Conservation (phyloP, 2,329 filamentous ascomycete genomes). For the Fusarium globosum region DNA sequence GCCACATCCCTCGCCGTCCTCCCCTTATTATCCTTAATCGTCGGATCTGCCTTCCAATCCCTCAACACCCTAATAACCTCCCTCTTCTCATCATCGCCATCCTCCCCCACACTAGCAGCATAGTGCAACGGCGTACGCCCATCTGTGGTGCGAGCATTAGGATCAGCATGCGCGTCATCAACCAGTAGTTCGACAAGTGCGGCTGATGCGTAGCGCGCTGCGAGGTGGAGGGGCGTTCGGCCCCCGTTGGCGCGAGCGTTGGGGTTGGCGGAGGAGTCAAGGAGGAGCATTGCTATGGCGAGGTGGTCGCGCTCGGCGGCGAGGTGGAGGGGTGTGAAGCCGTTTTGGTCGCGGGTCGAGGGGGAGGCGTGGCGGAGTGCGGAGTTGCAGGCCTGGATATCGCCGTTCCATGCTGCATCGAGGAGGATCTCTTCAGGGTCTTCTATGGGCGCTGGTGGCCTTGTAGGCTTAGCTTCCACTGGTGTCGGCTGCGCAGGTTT, state of each 20-base stretch:
- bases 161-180: slow-evolving; percentile 46
- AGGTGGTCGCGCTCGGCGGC: slow-evolving; percentile 48
- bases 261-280: slow-evolving; percentile 44
- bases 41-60: slow-evolving; percentile 47
- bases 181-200: slow-evolving; percentile 49
- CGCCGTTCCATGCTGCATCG: slow-evolving; percentile 50
- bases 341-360: slow-evolving; percentile 44
- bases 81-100: slow-evolving; percentile 47
- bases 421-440: slow-evolving; percentile 42
- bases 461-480: not conserved
- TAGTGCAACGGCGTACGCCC: slow-evolving; percentile 50
- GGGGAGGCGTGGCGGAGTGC: slow-evolving; percentile 42
- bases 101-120: slow-evolving; percentile 46
- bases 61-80: slow-evolving; percentile 47
- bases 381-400: slow-evolving; percentile 41
- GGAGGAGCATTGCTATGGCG: slow-evolving; percentile 49
- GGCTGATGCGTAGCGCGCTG: slow-evolving; percentile 45
- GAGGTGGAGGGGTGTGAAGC: slow-evolving; percentile 48
- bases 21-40: slow-evolving; percentile 41
- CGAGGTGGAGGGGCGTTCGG: slow-evolving; percentile 48
- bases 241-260: slow-evolving; percentile 46
- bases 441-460: not conserved
- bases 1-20: slow-evolving; percentile 48
- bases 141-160: slow-evolving; percentile 44
- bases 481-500: not conserved